Evolutionary conservation across 1,284 basidiomycete genomes (phyloP).

Genomic region (Xerocomus nothofagi): DNA sequence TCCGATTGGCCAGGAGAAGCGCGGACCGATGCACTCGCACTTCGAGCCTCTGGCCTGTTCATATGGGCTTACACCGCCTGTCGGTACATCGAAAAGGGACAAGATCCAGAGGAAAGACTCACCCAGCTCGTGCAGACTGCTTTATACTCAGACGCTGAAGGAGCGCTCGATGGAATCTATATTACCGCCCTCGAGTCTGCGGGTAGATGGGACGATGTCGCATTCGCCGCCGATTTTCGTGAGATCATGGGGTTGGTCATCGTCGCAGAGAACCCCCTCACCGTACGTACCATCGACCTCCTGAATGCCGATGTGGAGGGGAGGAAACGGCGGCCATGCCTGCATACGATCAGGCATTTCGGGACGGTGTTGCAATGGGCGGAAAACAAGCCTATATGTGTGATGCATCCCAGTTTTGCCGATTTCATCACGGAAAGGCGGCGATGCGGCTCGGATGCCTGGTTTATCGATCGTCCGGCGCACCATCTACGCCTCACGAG

Average conservation of each 20-base stretch:
- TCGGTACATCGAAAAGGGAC: conserved; percentile 32
- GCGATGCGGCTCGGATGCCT: conserved; percentile 27
- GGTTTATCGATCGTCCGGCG: conserved; percentile 29
- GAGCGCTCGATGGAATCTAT: conserved; percentile 34
- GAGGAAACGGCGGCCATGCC: conserved; percentile 26
- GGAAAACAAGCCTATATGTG: conserved; percentile 29
- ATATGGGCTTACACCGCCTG: conserved; percentile 39
- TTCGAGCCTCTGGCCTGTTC: conserved; percentile 35
- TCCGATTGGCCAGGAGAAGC: conserved; percentile 34
- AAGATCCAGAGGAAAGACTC: conserved; percentile 34
- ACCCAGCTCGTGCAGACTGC: conserved; percentile 24
- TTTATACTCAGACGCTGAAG: conserved; percentile 29
- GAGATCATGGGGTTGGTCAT: conserved; percentile 35
- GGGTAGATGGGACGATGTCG: conserved; percentile 31
- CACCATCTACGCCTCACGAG: conserved; percentile 27
- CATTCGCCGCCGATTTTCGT: conserved; percentile 34
- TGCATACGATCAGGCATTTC: conserved; percentile 32
- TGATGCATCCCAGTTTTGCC: conserved; percentile 36
- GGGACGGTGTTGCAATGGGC: conserved; percentile 32
- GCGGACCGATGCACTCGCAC: conserved; percentile 16
- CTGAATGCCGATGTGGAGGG: conserved; percentile 19
- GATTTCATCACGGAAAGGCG: conserved; percentile 34
- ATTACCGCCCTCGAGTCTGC: conserved; percentile 34
- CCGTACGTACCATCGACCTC: conserved; percentile 26
- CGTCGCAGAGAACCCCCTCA: conserved; percentile 31